Conservation (phyloP, 1,139 yeast species). For the Pichia sp. region DNA sequence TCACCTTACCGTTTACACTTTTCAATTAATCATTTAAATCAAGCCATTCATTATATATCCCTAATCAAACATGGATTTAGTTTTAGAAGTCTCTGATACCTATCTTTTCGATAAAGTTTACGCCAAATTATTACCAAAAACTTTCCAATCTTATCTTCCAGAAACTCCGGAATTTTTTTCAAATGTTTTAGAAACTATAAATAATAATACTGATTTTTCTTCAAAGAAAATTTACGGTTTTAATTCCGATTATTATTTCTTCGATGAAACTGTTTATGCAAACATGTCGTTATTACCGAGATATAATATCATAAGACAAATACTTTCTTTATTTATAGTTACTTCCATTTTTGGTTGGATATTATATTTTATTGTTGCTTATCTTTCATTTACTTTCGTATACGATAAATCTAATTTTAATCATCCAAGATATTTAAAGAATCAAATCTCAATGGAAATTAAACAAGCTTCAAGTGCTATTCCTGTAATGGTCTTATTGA, state of each 20-base stretch:
- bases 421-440: constrained; percentile 92
- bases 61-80: constrained; percentile 70
- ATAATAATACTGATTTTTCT: constrained; percentile 20
- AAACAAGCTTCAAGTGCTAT: constrained; percentile 72
- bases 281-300: constrained; percentile 62
- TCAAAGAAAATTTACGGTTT: constrained; percentile 37
- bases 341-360: constrained; percentile 82
- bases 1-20: background rate
- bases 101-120: constrained; percentile 66
- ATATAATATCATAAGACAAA: constrained; percentile 66
- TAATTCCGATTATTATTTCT: constrained; percentile 38
- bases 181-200: constrained; percentile 23
- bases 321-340: constrained; percentile 58
- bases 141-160: constrained; percentile 36
- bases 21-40: background rate
- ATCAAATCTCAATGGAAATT: constrained; percentile 82
- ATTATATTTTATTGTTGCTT: constrained; percentile 71
- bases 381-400: constrained; percentile 64
- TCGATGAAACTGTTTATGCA: constrained; percentile 48
- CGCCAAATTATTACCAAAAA: constrained; percentile 52
- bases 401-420: constrained; percentile 87
- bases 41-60: background rate
- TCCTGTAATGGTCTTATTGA: constrained; percentile 80
- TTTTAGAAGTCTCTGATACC: constrained; percentile 71
- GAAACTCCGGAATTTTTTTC: constrained; percentile 28